Base-by-base conservation (phyloP, 2,329 filamentous ascomycete genomes). In the Sarocladium kiliense region DNA sequence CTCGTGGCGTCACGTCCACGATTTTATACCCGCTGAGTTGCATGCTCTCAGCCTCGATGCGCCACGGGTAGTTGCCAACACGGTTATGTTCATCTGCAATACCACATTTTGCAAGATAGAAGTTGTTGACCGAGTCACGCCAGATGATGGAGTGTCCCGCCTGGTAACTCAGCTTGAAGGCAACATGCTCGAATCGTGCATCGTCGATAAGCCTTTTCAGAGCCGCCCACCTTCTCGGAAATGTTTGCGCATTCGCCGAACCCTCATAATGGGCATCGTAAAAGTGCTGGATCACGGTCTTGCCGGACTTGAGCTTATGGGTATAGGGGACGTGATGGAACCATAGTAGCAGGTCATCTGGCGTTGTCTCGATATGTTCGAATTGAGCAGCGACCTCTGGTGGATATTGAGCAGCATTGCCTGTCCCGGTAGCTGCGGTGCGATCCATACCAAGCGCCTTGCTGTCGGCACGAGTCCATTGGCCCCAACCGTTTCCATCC, bases 271-370 rank as follows among this genome's bases (percentile, higher is more conserved):
- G 82, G 0, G 81, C 80, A 57, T 86, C 78, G 62, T 85, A 86
- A 65, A 86, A 84, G 62, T 85, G 81, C 62, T 86, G 82, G 53
- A 85, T 85, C 2, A 89, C 83, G 0, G 85, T 86, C 66, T 85
- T 81, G 11, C 84, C 83, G 0, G 78, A 82, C 10, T 82, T 74
- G 2, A 89, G 75, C 7, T 65, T 68, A 37, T 86, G 80, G 0
- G 82, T 87, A 64, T 87, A 90, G 2, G 79, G 78, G 0, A 89
- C 84, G 63, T 90, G 87, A 65, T 89, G 87, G 69, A 89, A 89
- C 86, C 86, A 90, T 2, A 89, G 72, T 2, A 89, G 67, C 1
- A 89, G 71, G 21, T 88, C 74, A 58, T 89, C 86, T 0, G 86
- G 85, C 0, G 86, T 89, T 0, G 80, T 85, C 14, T 79, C 76